Percentiles rank a stretch among this genome's conserved stretches.
Conservation (phyloP, 768 basidiomycete genomes). For the Suillus placidus region DNA sequence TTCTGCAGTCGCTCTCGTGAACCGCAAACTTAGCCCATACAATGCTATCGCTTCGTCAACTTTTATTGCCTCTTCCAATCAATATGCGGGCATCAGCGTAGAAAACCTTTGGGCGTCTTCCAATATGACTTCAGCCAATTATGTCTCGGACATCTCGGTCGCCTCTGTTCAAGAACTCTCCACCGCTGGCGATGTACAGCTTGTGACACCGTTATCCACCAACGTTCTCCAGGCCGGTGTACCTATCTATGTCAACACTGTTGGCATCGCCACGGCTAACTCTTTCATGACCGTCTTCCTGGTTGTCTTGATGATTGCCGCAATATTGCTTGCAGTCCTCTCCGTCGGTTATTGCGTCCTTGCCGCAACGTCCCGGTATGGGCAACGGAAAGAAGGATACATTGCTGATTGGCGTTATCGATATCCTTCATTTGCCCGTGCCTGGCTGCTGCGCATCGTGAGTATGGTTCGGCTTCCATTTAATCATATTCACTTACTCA, state of each 20-base stretch:
- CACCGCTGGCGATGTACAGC: constrained; percentile 49
- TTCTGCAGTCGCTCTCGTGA: constrained; percentile 73
- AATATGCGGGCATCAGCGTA: constrained; percentile 3
- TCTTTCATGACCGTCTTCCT: constrained; percentile 91
- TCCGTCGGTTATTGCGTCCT: constrained; percentile 52
- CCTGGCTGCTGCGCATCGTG: constrained; percentile 72
- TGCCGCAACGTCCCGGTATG: constrained; percentile 27
- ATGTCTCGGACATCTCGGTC: constrained; percentile 11
- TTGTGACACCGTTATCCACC: constrained; percentile 61
- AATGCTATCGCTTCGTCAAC: constrained; percentile 39
- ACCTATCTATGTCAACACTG: constrained; percentile 77
- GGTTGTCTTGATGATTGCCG: constrained; percentile 65
- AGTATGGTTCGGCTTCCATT: constrained; percentile 29
- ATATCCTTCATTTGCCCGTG: constrained; percentile 51
- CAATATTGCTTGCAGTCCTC: constrained; percentile 56
- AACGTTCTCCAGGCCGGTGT: constrained; percentile 80
- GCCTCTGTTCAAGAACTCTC: constrained; percentile 30
- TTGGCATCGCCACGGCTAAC: constrained; percentile 83
- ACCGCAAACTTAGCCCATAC: constrained; percentile 81
- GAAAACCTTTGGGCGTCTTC: constrained; percentile 19
- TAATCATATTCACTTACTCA: constrained; percentile 9
- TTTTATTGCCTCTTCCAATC: constrained; percentile 5
- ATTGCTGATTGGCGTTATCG: constrained; percentile 26
- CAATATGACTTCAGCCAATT: constrained; percentile 15
- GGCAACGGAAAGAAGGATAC: constrained; percentile 23